Conservation (phyloP, 2,329 filamentous ascomycete species). For the Septoria petroselini region DNA sequence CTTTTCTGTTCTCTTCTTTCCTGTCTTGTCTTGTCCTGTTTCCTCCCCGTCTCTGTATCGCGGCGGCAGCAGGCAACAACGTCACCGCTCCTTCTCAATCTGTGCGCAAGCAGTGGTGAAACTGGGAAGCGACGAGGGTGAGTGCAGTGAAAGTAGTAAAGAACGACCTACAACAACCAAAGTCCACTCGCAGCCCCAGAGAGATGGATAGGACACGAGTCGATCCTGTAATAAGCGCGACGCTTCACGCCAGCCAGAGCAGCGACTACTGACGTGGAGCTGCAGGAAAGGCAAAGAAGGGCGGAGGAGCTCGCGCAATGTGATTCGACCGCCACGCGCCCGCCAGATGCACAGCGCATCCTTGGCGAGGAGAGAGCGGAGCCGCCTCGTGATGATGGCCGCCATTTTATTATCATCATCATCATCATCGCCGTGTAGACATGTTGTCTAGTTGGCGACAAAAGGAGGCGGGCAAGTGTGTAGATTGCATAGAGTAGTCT, state of each 20-base stretch:
- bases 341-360: not conserved
- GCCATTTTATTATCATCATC: too few species aligned
- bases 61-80: too few species aligned
- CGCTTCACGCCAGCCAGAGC: too few species aligned
- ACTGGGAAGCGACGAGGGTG: not conserved
- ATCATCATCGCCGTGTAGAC: too few species aligned
- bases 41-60: too few species aligned
- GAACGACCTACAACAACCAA: not conserved
- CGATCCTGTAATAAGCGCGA: slow-evolving; percentile 13
- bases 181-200: not conserved
- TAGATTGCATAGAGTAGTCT: too few species aligned
- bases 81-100: not conserved
- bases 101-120: not conserved
- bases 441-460: too few species aligned
- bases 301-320: not conserved
- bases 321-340: slow-evolving; percentile 14
- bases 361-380: too few species aligned
- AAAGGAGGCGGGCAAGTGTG: too few species aligned
- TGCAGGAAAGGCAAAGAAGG: slow-evolving; percentile 1
- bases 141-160: not conserved
- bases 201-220: slow-evolving; percentile 2
- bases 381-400: too few species aligned
- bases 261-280: slow-evolving; percentile 10
- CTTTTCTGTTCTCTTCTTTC: too few species aligned
- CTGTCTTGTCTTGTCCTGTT: too few species aligned